These are phyloP conservation scores for Acidiella bohemica DNA, from an alignment of 495 filamentous ascomycete genomes.

Conservation along the genomic window DNA sequence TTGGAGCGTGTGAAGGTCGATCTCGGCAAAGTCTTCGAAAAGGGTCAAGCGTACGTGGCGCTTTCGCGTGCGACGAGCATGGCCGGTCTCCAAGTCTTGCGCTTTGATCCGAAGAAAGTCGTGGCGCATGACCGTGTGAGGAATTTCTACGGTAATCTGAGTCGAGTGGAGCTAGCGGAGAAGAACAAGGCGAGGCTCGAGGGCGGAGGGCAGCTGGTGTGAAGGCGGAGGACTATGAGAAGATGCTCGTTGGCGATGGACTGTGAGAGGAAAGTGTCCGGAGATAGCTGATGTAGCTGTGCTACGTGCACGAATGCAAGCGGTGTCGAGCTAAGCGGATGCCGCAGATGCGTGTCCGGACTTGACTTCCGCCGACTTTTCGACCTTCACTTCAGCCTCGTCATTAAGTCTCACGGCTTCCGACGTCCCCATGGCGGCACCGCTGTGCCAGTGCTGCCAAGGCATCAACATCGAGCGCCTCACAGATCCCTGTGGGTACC, in stretches of 20 bases:
- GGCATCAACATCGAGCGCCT: too few species aligned
- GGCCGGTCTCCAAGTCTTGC: constrained; percentile 72
- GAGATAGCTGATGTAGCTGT: too few species aligned
- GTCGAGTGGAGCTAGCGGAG: constrained; percentile 34
- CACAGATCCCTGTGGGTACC: too few species aligned
- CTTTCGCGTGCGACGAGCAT: constrained; percentile 76
- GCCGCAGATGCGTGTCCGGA: too few species aligned
- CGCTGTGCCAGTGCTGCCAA: too few species aligned
- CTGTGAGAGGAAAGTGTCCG: too few species aligned
- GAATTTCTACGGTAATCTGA: constrained; percentile 69
- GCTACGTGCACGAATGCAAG: too few species aligned
- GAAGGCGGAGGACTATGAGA: constrained; percentile 14
- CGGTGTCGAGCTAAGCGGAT: too few species aligned
- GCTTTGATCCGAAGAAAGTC: constrained; percentile 82
- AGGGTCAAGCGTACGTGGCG: constrained; percentile 80
- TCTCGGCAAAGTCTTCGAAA: constrained; percentile 83
- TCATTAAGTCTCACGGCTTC: too few species aligned
- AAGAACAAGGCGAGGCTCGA: constrained; percentile 6
- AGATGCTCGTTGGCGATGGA: constrained; percentile 12
- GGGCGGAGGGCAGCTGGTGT: constrained; percentile 1
- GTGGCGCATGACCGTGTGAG: constrained; percentile 85
- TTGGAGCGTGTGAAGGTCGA: constrained; percentile 92
- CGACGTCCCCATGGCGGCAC: too few species aligned
- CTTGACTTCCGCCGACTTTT: too few species aligned
- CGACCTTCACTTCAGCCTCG: too few species aligned